Conservation (phyloP, 2,329 filamentous ascomycete species). For the Verticillium nubilum region DNA sequence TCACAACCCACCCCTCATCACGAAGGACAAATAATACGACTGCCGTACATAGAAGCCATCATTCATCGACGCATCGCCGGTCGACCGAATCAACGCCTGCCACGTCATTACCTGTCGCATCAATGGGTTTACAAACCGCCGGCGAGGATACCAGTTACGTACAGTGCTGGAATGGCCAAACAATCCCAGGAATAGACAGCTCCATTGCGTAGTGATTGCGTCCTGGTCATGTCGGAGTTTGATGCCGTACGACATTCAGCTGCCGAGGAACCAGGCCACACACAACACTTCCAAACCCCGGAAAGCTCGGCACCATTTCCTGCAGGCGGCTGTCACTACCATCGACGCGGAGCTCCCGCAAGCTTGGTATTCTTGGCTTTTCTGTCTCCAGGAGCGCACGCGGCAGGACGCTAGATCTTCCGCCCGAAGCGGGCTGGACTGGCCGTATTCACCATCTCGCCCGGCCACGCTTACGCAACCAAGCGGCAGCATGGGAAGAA, state of each 20-base stretch:
- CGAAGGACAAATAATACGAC: neutral
- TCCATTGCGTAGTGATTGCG: too few species aligned
- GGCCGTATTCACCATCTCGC: neutral
- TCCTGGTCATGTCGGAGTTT: neutral
- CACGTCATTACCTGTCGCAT: neutral
- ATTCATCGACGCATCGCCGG: neutral
- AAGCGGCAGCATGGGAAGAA: neutral
- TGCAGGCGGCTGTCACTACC: neutral
- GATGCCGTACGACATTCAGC: neutral
- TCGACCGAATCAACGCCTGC: neutral
- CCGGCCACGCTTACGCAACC: conserved; percentile 1
- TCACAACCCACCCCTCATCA: neutral
- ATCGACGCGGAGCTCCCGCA: neutral
- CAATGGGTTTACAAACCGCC: neutral
- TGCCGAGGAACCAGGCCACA: neutral
- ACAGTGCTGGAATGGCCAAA: neutral
- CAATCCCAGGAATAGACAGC: neutral
- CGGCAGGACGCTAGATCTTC: neutral
- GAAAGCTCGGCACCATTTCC: neutral
- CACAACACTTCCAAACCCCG: neutral
- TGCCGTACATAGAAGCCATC: neutral
- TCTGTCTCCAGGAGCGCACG: neutral
- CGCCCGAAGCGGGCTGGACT: neutral
- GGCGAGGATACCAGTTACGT: neutral
- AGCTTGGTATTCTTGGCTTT: neutral